These are phyloP conservation scores for Tephrocybe sp. DNA, from an alignment of 768 basidiomycete genomes.

Conservation along the genomic window DNA sequence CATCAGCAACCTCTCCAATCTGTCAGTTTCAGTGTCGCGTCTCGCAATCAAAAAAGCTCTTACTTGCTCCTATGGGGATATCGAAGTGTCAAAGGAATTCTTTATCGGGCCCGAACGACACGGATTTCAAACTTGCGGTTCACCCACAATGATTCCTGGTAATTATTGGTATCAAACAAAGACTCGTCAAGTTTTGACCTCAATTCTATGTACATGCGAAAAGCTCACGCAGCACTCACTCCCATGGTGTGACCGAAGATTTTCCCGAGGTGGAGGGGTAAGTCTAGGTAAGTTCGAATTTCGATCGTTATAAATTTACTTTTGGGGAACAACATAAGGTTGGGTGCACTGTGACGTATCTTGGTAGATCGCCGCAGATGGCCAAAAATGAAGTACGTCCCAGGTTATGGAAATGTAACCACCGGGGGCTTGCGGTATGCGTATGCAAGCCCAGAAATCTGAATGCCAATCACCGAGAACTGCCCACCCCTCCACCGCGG, in stretches of 20 bases:
- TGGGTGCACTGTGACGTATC: background rate
- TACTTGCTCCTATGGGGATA: constrained; percentile 8
- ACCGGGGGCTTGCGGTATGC: background rate
- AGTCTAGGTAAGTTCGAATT: too few relatives aligned
- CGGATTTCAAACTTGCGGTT: constrained; percentile 4
- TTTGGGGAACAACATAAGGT: background rate
- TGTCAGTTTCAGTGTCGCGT: constrained; percentile 14
- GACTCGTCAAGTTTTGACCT: background rate
- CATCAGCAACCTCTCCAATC: constrained; percentile 8
- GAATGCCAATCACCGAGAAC: constrained; percentile 5
- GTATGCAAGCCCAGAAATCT: constrained; percentile 7
- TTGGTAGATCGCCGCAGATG: background rate
- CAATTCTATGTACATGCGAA: background rate
- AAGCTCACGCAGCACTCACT: background rate
- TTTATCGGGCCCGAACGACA: constrained; percentile 10
- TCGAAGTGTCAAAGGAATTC: constrained; percentile 9
- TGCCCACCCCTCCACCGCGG: background rate
- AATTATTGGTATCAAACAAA: background rate
- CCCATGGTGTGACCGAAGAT: constrained; percentile 1
- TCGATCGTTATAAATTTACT: background rate
- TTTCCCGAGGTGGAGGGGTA: background rate
- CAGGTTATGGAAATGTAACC: background rate
- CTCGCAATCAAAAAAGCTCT: constrained; percentile 7
- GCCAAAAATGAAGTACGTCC: constrained; percentile 5
- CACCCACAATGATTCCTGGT: background rate